Base-by-base conservation (phyloP, 108 stramenopile species). In the Fistulifera pelliculosa region DNA sequence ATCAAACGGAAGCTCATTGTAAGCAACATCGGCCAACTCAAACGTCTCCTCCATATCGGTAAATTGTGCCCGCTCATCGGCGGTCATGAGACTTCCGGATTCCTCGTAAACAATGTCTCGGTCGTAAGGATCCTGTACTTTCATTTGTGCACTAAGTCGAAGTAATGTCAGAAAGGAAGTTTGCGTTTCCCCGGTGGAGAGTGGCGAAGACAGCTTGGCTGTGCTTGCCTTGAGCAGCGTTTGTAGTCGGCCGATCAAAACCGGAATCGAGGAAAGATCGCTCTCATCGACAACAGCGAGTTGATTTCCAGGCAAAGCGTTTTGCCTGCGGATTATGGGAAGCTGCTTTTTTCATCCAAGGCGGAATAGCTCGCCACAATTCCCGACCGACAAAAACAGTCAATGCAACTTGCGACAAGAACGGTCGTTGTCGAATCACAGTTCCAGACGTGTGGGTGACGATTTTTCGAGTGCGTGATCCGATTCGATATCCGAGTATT, bases 21-120 rank as follows among this genome's bases (percentile, higher is more conserved):
- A 79, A 0, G 77, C 77, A 56, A 66, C 51, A 45, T 74, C 77
- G 0, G 77, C 73, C 21, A 66, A 67, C 41, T 74, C 73, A 38
- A 79, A 63, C 22, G 25, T 31, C 56, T 65, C 62, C 21, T 69
- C 71, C 52, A 69, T 56, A 5, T 44, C 63, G 4, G 60, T 8
- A 4, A 69, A 23, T 38, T 63, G 28, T 41, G 58, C 26, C 4
- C 16, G 35, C 5, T 50, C 56, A 1, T 39, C 53, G 10, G 27
- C 21, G 0, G 42, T 18, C 13, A 61, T 17, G 18, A 26, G 13
- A 0, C 18, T 21, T 28, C 70, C 70, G 16, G 57, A 53, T 6
- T 31, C 27, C 12, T 52, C 40, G 22, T 72, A 76, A 1, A 54
- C 28, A 25, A 55, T 54, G 41, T 68, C 63, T 15, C 70, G 57